These are phyloP conservation scores for Talaromyces sp. DNA, from an alignment of 2,329 filamentous ascomycete species.

Conservation along the genomic window DNA sequence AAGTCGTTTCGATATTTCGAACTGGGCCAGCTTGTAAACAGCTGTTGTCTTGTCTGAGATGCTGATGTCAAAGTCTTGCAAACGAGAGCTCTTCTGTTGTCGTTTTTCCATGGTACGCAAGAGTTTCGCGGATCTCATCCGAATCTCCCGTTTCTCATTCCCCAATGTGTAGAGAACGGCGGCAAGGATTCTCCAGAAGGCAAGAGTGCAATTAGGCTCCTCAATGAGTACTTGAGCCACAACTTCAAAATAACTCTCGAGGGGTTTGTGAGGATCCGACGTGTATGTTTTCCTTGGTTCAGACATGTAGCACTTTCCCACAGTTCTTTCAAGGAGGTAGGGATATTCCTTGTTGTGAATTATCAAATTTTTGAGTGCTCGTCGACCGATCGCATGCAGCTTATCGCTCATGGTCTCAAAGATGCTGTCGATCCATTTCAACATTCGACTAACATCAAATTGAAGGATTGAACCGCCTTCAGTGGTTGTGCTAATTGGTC, in stretches of 20 bases:
- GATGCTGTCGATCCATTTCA: conserved; percentile 92
- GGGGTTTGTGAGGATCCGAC: conserved; percentile 59
- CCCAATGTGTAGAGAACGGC: conserved; percentile 88
- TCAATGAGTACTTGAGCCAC: conserved; percentile 82
- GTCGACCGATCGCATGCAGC: conserved; percentile 81
- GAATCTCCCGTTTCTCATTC: conserved; percentile 81
- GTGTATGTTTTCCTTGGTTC: conserved; percentile 36
- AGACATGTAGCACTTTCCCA: conserved; percentile 82
- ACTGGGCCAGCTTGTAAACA: conserved; percentile 95
- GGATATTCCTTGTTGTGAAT: conserved; percentile 82
- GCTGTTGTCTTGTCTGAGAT: conserved; percentile 98
- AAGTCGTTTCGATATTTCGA: conserved; percentile 87
- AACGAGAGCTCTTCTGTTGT: conserved; percentile 77
- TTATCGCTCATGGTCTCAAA: conserved; percentile 89
- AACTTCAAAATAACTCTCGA: conserved; percentile 94
- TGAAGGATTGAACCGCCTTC: conserved; percentile 82
- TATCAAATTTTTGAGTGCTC: conserved; percentile 83
- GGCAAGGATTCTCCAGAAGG: conserved; percentile 86
- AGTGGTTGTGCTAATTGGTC: conserved; percentile 77
- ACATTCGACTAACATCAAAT: conserved; percentile 87
- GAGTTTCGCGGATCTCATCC: conserved; percentile 79
- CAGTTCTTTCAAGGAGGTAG: conserved; percentile 80
- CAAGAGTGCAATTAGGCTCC: conserved; percentile 71
- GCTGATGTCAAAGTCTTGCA: conserved; percentile 96
- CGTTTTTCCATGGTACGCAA: conserved; percentile 76